These are phyloP conservation scores for Phytophthora pisi DNA, from an alignment of 352 stramenopile species.

Conservation along the genomic window DNA sequence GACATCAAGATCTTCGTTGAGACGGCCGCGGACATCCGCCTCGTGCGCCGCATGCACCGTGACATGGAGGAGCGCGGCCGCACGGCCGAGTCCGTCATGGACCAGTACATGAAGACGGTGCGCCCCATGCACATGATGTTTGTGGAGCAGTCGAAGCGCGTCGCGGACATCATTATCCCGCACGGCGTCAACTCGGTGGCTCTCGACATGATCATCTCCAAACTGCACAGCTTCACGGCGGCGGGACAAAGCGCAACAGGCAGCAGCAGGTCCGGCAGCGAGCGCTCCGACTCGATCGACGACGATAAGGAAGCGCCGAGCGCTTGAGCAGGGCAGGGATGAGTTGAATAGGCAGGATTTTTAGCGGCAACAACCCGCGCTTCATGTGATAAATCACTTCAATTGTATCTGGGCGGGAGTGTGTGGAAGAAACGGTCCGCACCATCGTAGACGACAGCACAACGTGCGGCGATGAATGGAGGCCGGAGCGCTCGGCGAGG, in stretches of 20 bases:
- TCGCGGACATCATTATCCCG: conserved; percentile 96
- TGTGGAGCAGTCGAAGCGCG: conserved; percentile 96
- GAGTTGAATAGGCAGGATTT: conserved; percentile 27
- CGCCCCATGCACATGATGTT: conserved; percentile 98
- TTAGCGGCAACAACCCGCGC: conserved; percentile 13
- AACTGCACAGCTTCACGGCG: conserved; percentile 81
- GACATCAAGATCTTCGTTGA: conserved; percentile 99
- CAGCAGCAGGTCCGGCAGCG: conserved; percentile 51
- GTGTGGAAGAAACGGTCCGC: conserved; percentile 19
- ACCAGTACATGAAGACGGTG: conserved; percentile 98
- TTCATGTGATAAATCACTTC: conserved; percentile 29
- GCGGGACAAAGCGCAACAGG: conserved; percentile 36
- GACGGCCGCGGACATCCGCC: conserved; percentile 94
- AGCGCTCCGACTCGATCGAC: conserved; percentile 55
- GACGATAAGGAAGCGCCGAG: conserved; percentile 33
- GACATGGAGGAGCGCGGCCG: conserved; percentile 96
- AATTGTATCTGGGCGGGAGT: conserved; percentile 24
- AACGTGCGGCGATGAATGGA: conserved; percentile 19
- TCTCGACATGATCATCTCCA: conserved; percentile 94
- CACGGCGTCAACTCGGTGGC: conserved; percentile 93
- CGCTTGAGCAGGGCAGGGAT: conserved; percentile 19
- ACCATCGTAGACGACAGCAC: conserved; percentile 18
- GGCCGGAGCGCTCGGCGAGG: neutral
- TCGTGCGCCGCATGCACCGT: conserved; percentile 92
- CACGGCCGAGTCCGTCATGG: conserved; percentile 94